These are phyloP conservation scores for Pyricularia grisea DNA, from an alignment of 2,329 filamentous ascomycete genomes.

Conservation along the genomic window DNA sequence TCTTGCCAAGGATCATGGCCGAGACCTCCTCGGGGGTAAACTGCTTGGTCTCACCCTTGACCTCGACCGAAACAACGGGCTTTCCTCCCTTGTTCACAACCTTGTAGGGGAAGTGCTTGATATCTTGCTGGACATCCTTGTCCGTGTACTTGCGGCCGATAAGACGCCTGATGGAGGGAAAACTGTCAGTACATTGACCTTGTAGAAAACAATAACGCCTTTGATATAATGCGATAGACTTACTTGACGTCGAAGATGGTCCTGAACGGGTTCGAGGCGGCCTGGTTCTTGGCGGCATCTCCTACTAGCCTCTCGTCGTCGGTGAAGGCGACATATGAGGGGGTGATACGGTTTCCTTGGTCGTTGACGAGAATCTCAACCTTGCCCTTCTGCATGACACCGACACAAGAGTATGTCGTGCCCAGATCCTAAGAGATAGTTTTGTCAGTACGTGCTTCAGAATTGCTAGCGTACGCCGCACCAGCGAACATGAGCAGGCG, in stretches of 20 bases:
- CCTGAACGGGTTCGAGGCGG: constrained; percentile 65
- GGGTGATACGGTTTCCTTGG: constrained; percentile 93
- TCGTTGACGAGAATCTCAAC: constrained; percentile 95
- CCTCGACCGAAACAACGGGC: constrained; percentile 69
- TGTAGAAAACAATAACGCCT: no score
- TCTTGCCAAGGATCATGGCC: constrained; percentile 52
- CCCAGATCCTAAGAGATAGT: constrained; percentile 56
- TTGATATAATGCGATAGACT: constrained; percentile 25
- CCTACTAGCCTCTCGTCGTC: constrained; percentile 95
- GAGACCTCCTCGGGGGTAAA: constrained; percentile 55
- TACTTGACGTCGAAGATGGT: constrained; percentile 81
- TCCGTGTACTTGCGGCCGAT: constrained; percentile 78
- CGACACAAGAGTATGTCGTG: constrained; percentile 83
- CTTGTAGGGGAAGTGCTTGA: constrained; percentile 99
- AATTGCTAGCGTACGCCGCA: not conserved
- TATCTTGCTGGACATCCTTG: constrained; percentile 81
- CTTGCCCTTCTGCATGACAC: constrained; percentile 93
- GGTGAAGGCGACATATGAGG: constrained; percentile 92
- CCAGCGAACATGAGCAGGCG: not conserved
- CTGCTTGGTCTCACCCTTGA: constrained; percentile 41
- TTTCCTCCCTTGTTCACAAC: constrained; percentile 84
- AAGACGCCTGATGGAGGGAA: constrained; percentile 49
- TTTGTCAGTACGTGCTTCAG: not conserved
- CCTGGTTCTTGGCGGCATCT: constrained; percentile 96
- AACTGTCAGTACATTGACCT: constrained; percentile 18